Evolutionary conservation across 495 filamentous ascomycete genomes (phyloP).

Genomic region (Filosporella fistucella): DNA sequence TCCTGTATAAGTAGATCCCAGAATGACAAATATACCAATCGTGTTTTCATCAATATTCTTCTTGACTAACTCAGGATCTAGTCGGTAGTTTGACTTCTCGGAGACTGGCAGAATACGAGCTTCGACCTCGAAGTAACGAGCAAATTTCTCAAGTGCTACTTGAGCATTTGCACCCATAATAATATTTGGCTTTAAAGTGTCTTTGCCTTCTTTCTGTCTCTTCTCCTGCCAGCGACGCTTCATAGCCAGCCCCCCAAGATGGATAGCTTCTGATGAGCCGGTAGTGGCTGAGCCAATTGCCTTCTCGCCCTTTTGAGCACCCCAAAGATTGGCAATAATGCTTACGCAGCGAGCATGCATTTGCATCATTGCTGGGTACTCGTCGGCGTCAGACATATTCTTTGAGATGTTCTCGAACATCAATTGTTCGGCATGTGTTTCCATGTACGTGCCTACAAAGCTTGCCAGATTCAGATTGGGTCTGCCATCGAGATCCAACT

Average conservation of each 20-base stretch:
- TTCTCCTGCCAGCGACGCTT: constrained; percentile 74
- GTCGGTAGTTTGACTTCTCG: constrained; percentile 53
- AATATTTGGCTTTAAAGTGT: constrained; percentile 63
- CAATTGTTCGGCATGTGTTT: constrained; percentile 57
- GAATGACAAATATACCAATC: constrained; percentile 71
- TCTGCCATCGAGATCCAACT: constrained; percentile 68
- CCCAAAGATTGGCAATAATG: constrained; percentile 69
- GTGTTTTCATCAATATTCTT: constrained; percentile 74
- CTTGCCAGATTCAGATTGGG: constrained; percentile 68
- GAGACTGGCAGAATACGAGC: constrained; percentile 65
- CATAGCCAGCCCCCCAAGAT: constrained; percentile 73
- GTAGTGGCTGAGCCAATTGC: constrained; percentile 71
- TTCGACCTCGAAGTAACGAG: constrained; percentile 76
- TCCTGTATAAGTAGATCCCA: constrained; percentile 72
- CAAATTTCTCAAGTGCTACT: constrained; percentile 70
- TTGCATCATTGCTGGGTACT: constrained; percentile 71
- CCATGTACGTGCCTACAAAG: constrained; percentile 73
- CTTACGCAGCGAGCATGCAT: constrained; percentile 69
- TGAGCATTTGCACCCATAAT: constrained; percentile 77
- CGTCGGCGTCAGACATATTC: constrained; percentile 67
- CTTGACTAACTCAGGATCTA: constrained; percentile 59
- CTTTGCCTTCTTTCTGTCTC: constrained; percentile 53
- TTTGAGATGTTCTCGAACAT: constrained; percentile 67
- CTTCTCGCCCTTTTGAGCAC: constrained; percentile 56
- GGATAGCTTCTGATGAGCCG: constrained; percentile 69